Base-by-base conservation (phyloP, 257 asterid species). In the Gentiana dahurica region DNA sequence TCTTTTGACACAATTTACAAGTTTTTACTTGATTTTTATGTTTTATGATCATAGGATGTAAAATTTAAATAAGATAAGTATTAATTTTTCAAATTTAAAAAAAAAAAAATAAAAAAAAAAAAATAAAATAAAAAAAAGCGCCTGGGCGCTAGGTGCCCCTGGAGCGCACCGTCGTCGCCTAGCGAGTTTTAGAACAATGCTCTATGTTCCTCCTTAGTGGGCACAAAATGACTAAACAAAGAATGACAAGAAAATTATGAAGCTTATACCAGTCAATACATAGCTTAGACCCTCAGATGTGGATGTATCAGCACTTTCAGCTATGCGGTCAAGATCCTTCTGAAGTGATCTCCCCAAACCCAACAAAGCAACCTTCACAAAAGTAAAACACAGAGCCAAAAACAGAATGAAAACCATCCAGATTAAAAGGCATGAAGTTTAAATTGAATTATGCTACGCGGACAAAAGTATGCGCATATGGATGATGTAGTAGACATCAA, bases 301-400 rank as follows among this genome's bases (percentile, higher is more conserved):
- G 72, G 98, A 91, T 66, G 97, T 91, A 74, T 90, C 94, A 34
- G 98, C 96, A 69, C 71, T 76, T 74, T 87, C 85, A 10, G 98
- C 98, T 67, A 90, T 88, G 62, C 85, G 77, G 69, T 87, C 90
- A 55, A 91, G 93, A 75, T 91, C 97, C 75, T 56, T 74, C 65
- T 87, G 98, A 45, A 91, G 93, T 53, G 98, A 78, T 75, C 92
- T 79, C 45, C 81, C 98, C 80, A 79, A 65, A 62, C 98, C 98
- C 79, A 88, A 77, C 50, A 91, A 74, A 2, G 95, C 98, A 71
- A 87, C 98, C 98, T 91, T 65, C 2, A 70, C 39, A 62, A 62
- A 58, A 36, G 34, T 65, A 57, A 34, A 65, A 44, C 36, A 12
- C 6, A 57, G 41, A n/a, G 11, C 48, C 43, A 53, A 13, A 51